Evolutionary conservation across 805 yeast species (phyloP).

Genomic region (Torulaspora franciscae): DNA sequence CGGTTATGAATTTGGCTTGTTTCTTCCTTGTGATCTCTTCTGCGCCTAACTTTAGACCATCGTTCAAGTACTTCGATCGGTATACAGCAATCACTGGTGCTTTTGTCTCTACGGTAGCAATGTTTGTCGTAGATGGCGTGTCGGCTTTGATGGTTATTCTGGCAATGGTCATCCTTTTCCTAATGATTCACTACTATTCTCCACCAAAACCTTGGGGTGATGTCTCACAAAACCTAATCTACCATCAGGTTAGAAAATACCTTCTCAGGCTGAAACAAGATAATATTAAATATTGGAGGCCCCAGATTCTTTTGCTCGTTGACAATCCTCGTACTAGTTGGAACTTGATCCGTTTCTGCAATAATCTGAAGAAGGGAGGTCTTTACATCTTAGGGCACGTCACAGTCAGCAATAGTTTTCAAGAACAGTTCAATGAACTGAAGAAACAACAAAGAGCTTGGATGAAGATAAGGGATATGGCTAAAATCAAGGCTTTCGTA

Average conservation of each 20-base stretch:
- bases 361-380: conserved; percentile 93
- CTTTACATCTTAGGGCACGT: conserved; percentile 90
- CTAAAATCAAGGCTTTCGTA: conserved; percentile 85
- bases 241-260: conserved; percentile 95
- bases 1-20: conserved; percentile 91
- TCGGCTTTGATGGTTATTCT: conserved; percentile 76
- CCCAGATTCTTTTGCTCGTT: conserved; percentile 81
- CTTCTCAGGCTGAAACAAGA: conserved; percentile 72
- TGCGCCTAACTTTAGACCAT: conserved; percentile 98
- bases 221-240: conserved; percentile 89
- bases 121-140: conserved; percentile 91
- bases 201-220: conserved; percentile 99
- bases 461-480: conserved; percentile 72
- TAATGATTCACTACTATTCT: conserved; percentile 79
- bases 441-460: conserved; percentile 73
- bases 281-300: conserved; percentile 97
- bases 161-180: conserved; percentile 58
- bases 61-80: conserved; percentile 80
- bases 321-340: conserved; percentile 91
- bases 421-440: conserved; percentile 61
- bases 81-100: conserved; percentile 79
- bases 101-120: conserved; percentile 64
- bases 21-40: conserved; percentile 80
- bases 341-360: conserved; percentile 89
- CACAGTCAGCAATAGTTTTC: conserved; percentile 53